Percentiles rank a stretch among this genome's conserved stretches.
These are phyloP conservation scores for Gilbertella persicaria DNA, from an alignment of 371 early-diverging fungal species.

Conservation along the genomic window DNA sequence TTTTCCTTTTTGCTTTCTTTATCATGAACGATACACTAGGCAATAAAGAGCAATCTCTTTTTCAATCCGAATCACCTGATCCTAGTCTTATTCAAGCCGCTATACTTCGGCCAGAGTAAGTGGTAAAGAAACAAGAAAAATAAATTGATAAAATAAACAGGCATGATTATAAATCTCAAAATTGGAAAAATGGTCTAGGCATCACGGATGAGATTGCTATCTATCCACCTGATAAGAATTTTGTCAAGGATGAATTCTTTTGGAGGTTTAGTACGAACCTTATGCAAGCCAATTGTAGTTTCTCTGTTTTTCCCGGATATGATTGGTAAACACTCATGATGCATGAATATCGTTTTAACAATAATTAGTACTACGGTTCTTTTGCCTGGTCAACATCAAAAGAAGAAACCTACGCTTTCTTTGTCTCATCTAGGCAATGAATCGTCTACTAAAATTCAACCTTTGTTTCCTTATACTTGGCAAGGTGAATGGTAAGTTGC, in stretches of 20 bases:
- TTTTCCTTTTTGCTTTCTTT: background rate
- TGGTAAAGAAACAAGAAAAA: background rate
- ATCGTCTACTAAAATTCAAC: slow-evolving; percentile 37
- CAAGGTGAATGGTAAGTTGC: slow-evolving; percentile 48
- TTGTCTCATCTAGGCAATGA: slow-evolving; percentile 56
- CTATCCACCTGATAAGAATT: slow-evolving; percentile 45
- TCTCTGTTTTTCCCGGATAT: slow-evolving; percentile 62
- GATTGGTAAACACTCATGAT: slow-evolving; percentile 39
- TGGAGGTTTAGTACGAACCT: slow-evolving; percentile 54
- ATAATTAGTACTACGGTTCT: slow-evolving; percentile 22
- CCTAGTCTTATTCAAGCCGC: slow-evolving; percentile 23
- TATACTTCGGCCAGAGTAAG: slow-evolving; percentile 21
- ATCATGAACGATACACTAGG: background rate
- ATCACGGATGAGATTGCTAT: slow-evolving; percentile 58
- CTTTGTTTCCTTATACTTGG: slow-evolving; percentile 60
- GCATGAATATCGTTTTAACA: background rate
- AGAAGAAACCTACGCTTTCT: slow-evolving; percentile 26
- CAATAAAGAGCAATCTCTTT: slow-evolving; percentile 2
- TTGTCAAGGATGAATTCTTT: slow-evolving; percentile 49
- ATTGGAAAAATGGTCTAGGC: slow-evolving; percentile 69
- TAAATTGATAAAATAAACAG: background rate
- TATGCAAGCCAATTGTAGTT: slow-evolving; percentile 50
- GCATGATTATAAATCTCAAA: slow-evolving; percentile 24
- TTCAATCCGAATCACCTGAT: slow-evolving; percentile 40
- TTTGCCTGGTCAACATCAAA: slow-evolving; percentile 12